Percentiles rank a stretch among this genome's conserved stretches.
phyloP scores from a whole-genome alignment of 2,329 filamentous ascomycete genomes.

The Apiospora kogelbergensis region DNA sequence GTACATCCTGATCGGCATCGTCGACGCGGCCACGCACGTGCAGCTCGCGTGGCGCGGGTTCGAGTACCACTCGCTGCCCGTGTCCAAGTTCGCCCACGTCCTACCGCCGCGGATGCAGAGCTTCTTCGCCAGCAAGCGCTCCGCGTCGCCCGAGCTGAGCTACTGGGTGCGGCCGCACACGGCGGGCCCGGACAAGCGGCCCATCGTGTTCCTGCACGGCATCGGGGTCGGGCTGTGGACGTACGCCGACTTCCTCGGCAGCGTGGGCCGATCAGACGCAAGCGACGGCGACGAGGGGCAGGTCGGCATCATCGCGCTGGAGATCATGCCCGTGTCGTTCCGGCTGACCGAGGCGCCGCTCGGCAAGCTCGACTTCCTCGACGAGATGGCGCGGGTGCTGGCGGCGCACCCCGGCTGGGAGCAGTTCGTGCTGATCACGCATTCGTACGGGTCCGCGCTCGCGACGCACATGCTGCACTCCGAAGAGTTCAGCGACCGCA shows the following conservation, averaged over 20 bases:
- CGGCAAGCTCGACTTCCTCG: conserved; percentile 51
- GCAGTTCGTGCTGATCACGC: conserved; percentile 59
- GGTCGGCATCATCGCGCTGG: conserved; percentile 64
- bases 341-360: conserved; percentile 58
- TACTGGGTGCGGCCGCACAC: conserved; percentile 69
- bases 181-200: conserved; percentile 49
- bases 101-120: conserved; percentile 60
- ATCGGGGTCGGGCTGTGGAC: conserved; percentile 68
- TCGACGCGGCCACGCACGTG: conserved; percentile 52
- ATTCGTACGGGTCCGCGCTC: conserved; percentile 65
- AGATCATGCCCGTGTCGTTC: conserved; percentile 65
- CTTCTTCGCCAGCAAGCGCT: conserved; percentile 44
- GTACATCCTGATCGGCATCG: conserved; percentile 57
- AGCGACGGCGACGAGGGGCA: conserved; percentile 36
- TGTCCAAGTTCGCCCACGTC: conserved; percentile 40
- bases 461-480: conserved; percentile 61
- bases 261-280: conserved; percentile 40
- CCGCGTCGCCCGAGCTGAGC: conserved; percentile 49
- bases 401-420: conserved; percentile 52
- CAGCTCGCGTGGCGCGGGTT: conserved; percentile 51
- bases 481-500: conserved; percentile 45
- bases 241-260: conserved; percentile 57
- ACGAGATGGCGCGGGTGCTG: conserved; percentile 57
- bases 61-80: conserved; percentile 46
- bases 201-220: conserved; percentile 69